phyloP scores from a whole-genome alignment of 2,329 filamentous ascomycete genomes.

The Paecilomyces sp. region DNA sequence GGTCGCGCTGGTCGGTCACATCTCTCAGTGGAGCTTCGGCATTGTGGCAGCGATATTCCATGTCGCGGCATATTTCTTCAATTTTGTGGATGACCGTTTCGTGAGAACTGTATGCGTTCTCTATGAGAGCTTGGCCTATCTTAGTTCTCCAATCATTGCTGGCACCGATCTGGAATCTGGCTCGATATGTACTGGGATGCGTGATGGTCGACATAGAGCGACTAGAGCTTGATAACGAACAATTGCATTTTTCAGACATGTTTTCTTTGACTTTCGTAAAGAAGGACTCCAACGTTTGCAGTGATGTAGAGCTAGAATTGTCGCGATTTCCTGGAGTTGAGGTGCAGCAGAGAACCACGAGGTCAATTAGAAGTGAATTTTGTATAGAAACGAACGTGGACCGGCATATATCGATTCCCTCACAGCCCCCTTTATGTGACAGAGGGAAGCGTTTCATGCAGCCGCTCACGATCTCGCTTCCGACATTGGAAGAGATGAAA shows the following conservation, averaged over 20 bases:
- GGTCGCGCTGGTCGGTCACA: conserved; percentile 26
- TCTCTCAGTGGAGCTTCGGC: conserved; percentile 48
- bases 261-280: conserved; percentile 8
- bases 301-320: background rate
- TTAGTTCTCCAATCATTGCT: conserved; percentile 44
- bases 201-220: background rate
- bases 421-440: conserved; percentile 11
- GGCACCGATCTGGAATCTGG: conserved; percentile 8
- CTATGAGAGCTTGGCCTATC: conserved; percentile 38
- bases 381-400: conserved; percentile 10
- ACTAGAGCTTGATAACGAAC: background rate
- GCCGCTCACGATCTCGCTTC: background rate
- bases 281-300: conserved; percentile 13
- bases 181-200: background rate
- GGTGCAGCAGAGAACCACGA: conserved; percentile 18
- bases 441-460: conserved; percentile 16
- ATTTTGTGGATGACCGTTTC: conserved; percentile 44
- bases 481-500: conserved; percentile 4
- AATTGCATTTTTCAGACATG: background rate
- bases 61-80: conserved; percentile 47
- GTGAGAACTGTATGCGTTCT: conserved; percentile 36
- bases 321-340: conserved; percentile 6
- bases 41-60: conserved; percentile 50
- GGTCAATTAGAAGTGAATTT: conserved; percentile 17
- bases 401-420: conserved; percentile 12